These are phyloP conservation scores for Rhododendron williamsianum DNA, from an alignment of 148 eudicot genomes.

Conservation along the genomic window DNA sequence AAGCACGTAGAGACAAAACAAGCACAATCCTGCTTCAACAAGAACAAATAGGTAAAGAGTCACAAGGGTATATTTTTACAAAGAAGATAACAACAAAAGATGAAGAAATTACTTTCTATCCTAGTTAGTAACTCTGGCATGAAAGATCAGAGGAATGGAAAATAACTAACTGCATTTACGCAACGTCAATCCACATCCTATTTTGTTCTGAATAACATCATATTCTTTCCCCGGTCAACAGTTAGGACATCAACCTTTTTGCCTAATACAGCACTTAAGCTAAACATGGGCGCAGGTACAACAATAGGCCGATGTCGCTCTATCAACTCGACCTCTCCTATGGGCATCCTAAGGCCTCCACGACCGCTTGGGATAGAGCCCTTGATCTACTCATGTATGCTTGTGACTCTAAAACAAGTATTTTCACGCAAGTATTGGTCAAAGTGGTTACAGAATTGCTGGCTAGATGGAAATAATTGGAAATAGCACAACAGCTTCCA, in stretches of 20 bases:
- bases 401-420: neutral
- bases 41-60: neutral
- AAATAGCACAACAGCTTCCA: neutral
- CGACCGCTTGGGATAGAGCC: neutral
- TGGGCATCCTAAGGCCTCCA: neutral
- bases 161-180: neutral
- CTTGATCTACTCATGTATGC: neutral
- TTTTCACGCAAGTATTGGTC: neutral
- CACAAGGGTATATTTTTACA: neutral
- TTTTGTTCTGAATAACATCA: neutral
- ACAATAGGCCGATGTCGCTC: neutral
- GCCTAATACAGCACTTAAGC: neutral
- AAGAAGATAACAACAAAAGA: neutral
- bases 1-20: slow-evolving; percentile 66
- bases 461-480: neutral
- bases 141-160: neutral
- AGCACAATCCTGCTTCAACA: slow-evolving; percentile 62
- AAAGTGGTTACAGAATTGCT: neutral
- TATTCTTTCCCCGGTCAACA: neutral
- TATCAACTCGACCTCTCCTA: neutral
- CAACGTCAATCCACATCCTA: neutral
- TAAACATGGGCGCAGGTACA: neutral
- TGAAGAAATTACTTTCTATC: neutral
- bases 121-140: neutral
- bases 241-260: neutral